phyloP scores from a whole-genome alignment of 176 grass and related monocot genomes.

The Bolboschoenus planiculmis region DNA sequence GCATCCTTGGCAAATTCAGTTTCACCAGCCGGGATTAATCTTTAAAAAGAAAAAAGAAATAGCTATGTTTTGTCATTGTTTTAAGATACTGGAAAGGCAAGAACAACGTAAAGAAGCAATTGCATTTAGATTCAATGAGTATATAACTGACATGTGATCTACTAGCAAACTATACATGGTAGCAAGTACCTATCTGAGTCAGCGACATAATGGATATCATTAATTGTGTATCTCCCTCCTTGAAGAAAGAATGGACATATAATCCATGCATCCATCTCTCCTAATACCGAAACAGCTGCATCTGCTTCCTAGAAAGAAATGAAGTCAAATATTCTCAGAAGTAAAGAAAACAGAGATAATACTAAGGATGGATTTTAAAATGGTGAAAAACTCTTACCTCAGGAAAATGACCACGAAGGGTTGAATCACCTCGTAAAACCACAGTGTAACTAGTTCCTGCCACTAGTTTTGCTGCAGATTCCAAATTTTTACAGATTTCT shows the following conservation, averaged over 20 bases:
- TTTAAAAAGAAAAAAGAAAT: slow-evolving; percentile 31
- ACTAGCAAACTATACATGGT: slow-evolving; percentile 3
- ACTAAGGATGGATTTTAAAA: not conserved
- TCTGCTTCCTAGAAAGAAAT: slow-evolving; percentile 61
- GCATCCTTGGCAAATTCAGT: slow-evolving; percentile 97
- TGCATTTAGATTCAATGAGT: not conserved
- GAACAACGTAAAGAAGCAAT: not conserved
- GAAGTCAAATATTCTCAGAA: slow-evolving; percentile 13
- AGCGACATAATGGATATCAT: slow-evolving; percentile 86
- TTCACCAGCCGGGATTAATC: slow-evolving; percentile 87
- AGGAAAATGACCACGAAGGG: slow-evolving; percentile 86
- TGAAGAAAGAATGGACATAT: slow-evolving; percentile 99
- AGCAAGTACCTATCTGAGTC: slow-evolving; percentile 65
- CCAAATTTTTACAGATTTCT: slow-evolving; percentile 84
- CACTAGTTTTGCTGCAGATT: slow-evolving; percentile 68
- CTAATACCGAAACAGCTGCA: slow-evolving; percentile 82
- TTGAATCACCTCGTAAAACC: slow-evolving; percentile 94
- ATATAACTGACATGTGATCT: slow-evolving; percentile 22
- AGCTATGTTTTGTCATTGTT: not conserved
- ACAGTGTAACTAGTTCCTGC: slow-evolving; percentile 75
- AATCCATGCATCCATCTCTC: slow-evolving; percentile 99
- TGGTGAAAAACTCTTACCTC: slow-evolving; percentile 39
- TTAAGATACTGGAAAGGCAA: not conserved
- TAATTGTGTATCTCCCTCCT: slow-evolving; percentile 89
- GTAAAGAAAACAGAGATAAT: not conserved